A percentile compares a stretch with the other conserved stretches of the same genome.
phyloP scores from a whole-genome alignment of 2,329 filamentous ascomycete genomes.

The Thelonectria blattea region DNA sequence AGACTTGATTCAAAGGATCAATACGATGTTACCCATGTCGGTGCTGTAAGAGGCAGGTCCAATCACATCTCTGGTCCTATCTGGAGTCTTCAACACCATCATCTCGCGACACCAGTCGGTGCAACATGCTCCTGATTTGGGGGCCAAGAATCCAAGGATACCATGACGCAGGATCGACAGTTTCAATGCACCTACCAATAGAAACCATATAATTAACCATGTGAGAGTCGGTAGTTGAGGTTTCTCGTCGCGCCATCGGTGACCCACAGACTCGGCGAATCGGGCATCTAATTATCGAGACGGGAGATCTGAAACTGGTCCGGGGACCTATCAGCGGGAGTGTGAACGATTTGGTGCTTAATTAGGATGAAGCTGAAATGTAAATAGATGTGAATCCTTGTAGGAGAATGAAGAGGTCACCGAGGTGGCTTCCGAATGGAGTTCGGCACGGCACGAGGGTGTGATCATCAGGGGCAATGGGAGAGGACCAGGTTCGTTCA shows the following conservation, averaged over 20 bases:
- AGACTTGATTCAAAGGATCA: neutral
- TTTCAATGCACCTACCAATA: neutral
- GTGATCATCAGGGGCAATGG: neutral
- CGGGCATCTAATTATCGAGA: neutral
- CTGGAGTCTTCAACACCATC: neutral
- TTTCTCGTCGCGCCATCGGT: neutral
- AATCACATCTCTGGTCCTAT: neutral
- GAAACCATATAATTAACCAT: neutral
- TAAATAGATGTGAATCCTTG: neutral
- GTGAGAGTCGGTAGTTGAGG: neutral
- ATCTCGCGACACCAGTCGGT: neutral
- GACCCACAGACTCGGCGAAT: neutral
- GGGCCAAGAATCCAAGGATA: neutral
- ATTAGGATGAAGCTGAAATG: neutral
- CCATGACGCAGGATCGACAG: neutral
- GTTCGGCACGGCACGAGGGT: neutral
- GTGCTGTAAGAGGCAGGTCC: neutral
- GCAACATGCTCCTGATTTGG: neutral
- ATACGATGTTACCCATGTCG: neutral
- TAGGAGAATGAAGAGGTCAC: neutral
- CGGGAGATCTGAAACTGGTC: neutral
- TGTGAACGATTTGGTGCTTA: neutral
- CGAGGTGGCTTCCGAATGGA: neutral
- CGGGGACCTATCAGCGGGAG: neutral
- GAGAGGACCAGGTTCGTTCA: neutral